These are phyloP conservation scores for Yamadazyma conglobata DNA, from an alignment of 1,139 yeast species.

Conservation along the genomic window DNA sequence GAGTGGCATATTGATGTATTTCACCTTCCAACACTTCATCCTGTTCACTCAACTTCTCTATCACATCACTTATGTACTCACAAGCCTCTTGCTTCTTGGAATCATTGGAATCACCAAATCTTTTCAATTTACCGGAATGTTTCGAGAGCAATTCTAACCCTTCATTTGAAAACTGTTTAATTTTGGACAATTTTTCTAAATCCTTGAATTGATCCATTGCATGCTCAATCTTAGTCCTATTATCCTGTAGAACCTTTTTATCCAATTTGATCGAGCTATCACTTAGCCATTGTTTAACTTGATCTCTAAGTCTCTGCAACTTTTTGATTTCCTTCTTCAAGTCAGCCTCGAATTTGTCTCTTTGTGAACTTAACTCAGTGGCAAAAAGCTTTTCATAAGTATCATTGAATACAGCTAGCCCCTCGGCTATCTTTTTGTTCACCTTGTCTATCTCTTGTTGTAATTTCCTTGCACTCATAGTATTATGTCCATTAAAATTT, in stretches of 20 bases:
- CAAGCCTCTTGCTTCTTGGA: constrained; percentile 71
- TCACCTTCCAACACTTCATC: constrained; percentile 77
- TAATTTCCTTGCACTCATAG: constrained; percentile 46
- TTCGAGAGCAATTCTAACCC: constrained; percentile 71
- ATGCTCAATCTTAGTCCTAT: constrained; percentile 78
- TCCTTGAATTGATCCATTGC: constrained; percentile 98
- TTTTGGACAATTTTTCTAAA: constrained; percentile 90
- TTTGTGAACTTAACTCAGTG: constrained; percentile 82
- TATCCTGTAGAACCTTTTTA: constrained; percentile 67
- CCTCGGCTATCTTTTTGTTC: constrained; percentile 91
- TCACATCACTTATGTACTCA: constrained; percentile 65
- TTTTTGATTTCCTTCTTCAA: constrained; percentile 94
- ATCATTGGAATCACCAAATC: constrained; percentile 69
- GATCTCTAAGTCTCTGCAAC: constrained; percentile 91
- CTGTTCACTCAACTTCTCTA: constrained; percentile 84
- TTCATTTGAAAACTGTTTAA: constrained; percentile 93
- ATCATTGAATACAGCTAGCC: constrained; percentile 82
- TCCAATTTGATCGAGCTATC: constrained; percentile 92
- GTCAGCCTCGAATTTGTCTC: constrained; percentile 91
- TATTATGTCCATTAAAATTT: constrained; percentile 1
- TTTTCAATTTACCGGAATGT: constrained; percentile 26
- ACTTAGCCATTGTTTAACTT: constrained; percentile 91
- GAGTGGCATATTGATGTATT: constrained; percentile 51
- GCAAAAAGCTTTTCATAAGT: constrained; percentile 82
- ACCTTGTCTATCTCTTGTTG: constrained; percentile 89